Conservation (phyloP, 2,329 filamentous ascomycete genomes). For the Chaetomiaceae sp. region DNA sequence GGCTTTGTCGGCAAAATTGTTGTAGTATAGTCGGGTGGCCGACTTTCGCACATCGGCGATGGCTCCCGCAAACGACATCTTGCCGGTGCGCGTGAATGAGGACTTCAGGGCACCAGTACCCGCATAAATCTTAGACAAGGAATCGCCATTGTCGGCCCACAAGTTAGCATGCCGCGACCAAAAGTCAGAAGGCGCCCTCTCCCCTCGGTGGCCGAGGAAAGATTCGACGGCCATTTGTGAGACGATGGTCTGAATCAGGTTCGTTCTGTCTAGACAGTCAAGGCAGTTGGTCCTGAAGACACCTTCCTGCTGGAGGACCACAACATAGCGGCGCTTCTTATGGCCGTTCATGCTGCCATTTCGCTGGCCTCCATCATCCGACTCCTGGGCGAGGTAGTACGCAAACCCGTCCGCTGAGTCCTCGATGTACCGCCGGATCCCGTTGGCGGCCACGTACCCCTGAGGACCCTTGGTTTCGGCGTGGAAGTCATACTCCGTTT, state of each 20-base stretch:
- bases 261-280: slow-evolving; percentile 92
- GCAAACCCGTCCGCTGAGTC: slow-evolving; percentile 80
- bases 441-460: slow-evolving; percentile 85
- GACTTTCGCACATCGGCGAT: slow-evolving; percentile 95
- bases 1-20: slow-evolving; percentile 93
- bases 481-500: slow-evolving; percentile 94
- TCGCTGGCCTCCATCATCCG: slow-evolving; percentile 47
- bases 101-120: slow-evolving; percentile 94
- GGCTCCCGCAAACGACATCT: slow-evolving; percentile 90
- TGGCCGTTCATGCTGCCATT: slow-evolving; percentile 31
- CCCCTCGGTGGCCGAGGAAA: slow-evolving; percentile 69
- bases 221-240: slow-evolving; percentile 87
- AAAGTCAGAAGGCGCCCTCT: slow-evolving; percentile 70
- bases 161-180: slow-evolving; percentile 89
- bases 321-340: slow-evolving; percentile 46
- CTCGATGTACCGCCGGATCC: slow-evolving; percentile 74
- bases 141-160: slow-evolving; percentile 97
- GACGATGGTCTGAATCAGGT: slow-evolving; percentile 91
- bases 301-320: slow-evolving; percentile 88
- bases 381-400: slow-evolving; percentile 81
- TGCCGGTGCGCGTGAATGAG: slow-evolving; percentile 88
- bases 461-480: slow-evolving; percentile 82
- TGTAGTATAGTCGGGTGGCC: slow-evolving; percentile 89
- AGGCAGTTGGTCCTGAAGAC: slow-evolving; percentile 94
- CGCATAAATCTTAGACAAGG: slow-evolving; percentile 89